Percentiles rank a stretch among this genome's conserved stretches.
Conservation (phyloP, 257 asterid species). For the Jasminum sambac region DNA sequence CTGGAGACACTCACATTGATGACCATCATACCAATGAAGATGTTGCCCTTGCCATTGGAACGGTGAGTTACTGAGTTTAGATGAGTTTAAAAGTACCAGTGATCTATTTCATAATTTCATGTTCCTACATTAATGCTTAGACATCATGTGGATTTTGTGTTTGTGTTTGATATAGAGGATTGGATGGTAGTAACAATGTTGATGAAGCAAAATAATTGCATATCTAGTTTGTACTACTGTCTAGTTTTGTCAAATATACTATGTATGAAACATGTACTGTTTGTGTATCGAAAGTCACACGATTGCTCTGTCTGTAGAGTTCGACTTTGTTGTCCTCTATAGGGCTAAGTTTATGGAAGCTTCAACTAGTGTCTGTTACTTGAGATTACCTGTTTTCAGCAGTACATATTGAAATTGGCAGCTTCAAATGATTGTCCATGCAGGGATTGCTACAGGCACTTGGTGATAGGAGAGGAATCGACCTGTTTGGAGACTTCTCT, state of each 20-base stretch:
- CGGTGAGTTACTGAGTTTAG: slow-evolving; percentile 42
- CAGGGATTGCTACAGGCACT: slow-evolving; percentile 93
- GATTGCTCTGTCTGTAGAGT: background rate
- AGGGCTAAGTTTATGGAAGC: background rate
- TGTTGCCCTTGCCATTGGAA: slow-evolving; percentile 85
- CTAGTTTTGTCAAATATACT: background rate
- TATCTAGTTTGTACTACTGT: background rate
- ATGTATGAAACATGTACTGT: background rate
- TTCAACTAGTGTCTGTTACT: background rate
- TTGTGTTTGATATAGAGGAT: background rate
- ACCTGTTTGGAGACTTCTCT: slow-evolving; percentile 94
- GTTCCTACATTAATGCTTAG: background rate
- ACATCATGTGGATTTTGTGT: background rate
- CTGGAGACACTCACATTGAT: slow-evolving; percentile 89
- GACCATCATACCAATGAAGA: slow-evolving; percentile 97
- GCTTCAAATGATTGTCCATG: slow-evolving; percentile 14
- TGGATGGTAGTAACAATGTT: background rate
- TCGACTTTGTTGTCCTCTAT: background rate
- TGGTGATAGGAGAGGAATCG: slow-evolving; percentile 93
- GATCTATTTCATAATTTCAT: background rate
- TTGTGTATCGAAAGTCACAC: background rate
- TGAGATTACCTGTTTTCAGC: background rate
- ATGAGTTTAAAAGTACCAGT: too few relatives aligned
- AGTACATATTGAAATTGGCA: background rate
- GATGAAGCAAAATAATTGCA: background rate